phyloP scores from a whole-genome alignment of 2,329 filamentous ascomycete genomes.

The Colletotrichum gloeosporioides region DNA sequence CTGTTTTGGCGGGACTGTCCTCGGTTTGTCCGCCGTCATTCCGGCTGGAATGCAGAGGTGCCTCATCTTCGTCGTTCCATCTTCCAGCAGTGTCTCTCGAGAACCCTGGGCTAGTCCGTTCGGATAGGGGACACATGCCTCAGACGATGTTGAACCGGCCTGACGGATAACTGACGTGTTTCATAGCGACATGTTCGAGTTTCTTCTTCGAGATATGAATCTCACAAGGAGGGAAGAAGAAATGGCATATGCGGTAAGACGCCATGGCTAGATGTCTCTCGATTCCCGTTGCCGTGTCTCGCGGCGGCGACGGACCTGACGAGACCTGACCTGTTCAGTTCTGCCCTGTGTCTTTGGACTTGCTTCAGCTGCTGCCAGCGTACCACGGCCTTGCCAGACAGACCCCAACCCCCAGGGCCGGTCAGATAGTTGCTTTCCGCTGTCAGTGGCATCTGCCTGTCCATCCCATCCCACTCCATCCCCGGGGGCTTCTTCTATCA shows the following conservation, averaged over 20 bases:
- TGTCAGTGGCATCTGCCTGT: background rate
- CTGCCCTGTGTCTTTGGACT: background rate
- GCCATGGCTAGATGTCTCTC: constrained; percentile 15
- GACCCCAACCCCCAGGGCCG: background rate
- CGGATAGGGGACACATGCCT: background rate
- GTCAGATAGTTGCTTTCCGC: background rate
- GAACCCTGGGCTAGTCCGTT: background rate
- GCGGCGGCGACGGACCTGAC: background rate
- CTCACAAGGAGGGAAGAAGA: background rate
- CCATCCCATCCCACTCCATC: background rate
- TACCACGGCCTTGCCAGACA: background rate
- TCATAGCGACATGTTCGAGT: constrained; percentile 1
- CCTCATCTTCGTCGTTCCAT: background rate
- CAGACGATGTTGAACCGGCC: background rate
- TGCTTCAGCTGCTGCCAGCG: background rate
- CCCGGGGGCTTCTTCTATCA: background rate
- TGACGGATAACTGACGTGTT: constrained; percentile 12
- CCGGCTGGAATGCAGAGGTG: background rate
- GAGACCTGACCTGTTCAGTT: no score
- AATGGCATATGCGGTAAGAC: constrained; percentile 14
- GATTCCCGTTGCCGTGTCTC: constrained; percentile 13
- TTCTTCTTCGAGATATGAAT: background rate
- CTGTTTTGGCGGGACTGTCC: background rate
- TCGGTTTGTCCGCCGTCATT: background rate
- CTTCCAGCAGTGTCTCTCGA: background rate